Conservation (phyloP, 1,139 yeast genomes). For the Blastobotrys persicus region DNA sequence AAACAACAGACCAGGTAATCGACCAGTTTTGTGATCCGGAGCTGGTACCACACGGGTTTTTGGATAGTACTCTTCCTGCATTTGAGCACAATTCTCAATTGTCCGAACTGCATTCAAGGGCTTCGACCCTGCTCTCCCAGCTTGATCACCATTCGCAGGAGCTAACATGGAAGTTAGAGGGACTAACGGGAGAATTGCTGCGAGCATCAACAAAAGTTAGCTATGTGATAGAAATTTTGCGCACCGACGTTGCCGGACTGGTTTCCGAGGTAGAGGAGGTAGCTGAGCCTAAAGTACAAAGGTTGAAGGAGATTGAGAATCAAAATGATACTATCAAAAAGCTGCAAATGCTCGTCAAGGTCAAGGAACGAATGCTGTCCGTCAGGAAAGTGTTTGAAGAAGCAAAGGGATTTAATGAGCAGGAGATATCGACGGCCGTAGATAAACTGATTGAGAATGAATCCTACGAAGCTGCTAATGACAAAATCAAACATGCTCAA, state of each 20-base stretch:
- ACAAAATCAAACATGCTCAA: constrained; percentile 24
- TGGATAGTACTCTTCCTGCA: constrained; percentile 31
- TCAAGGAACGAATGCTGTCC: constrained; percentile 29
- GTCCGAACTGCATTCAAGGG: constrained; percentile 33
- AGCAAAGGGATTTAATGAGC: constrained; percentile 32
- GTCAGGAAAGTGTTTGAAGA: constrained; percentile 32
- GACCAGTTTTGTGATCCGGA: constrained; percentile 31
- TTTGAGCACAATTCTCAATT: constrained; percentile 25
- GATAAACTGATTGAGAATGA: constrained; percentile 23
- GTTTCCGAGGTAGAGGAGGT: constrained; percentile 27
- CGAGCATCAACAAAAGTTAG: constrained; percentile 34
- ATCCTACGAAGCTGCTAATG: constrained; percentile 26
- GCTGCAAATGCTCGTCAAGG: constrained; percentile 31
- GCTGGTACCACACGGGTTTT: constrained; percentile 33
- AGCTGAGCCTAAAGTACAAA: constrained; percentile 22
- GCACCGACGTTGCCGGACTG: constrained; percentile 34
- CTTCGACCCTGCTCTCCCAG: constrained; percentile 35
- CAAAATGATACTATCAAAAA: constrained; percentile 22
- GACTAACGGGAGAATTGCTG: constrained; percentile 30
- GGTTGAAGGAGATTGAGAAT: constrained; percentile 21
- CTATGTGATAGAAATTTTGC: constrained; percentile 38
- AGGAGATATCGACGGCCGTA: constrained; percentile 23
- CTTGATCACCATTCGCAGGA: constrained; percentile 37
- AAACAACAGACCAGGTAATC: constrained; percentile 23
- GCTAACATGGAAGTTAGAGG: constrained; percentile 34